A percentile compares a stretch with the other conserved stretches of the same genome.
Evolutionary conservation across 2,329 filamentous ascomycete species (phyloP).

Genomic region (Aspergillus vadensis): DNA sequence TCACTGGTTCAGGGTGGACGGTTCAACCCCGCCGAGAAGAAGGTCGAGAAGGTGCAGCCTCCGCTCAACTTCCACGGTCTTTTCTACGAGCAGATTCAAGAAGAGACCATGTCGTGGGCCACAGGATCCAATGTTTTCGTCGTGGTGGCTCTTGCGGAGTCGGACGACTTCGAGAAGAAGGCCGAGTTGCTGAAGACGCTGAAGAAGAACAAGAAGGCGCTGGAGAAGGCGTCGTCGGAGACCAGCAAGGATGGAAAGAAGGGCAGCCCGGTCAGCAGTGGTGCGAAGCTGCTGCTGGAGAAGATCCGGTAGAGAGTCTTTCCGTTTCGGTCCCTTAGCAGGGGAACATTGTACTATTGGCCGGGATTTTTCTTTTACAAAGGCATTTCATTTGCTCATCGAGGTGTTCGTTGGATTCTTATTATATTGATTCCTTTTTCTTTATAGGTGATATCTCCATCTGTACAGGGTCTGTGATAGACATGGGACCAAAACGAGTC

Average conservation of each 20-base stretch:
- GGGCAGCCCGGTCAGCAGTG: constrained; percentile 47
- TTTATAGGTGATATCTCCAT: constrained; percentile 9
- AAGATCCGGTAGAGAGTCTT: constrained; percentile 33
- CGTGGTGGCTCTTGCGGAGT: constrained; percentile 77
- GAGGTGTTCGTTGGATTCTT: not conserved
- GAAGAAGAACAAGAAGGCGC: constrained; percentile 69
- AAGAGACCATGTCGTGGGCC: constrained; percentile 77
- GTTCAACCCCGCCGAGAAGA: constrained; percentile 75
- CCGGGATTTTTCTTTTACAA: constrained; percentile 3
- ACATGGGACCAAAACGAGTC: constrained; percentile 9
- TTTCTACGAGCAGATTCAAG: constrained; percentile 79
- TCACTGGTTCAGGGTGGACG: constrained; percentile 85
- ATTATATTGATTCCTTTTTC: constrained; percentile 1
- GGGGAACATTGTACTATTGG: constrained; percentile 6
- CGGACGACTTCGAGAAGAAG: constrained; percentile 67
- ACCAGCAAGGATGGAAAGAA: constrained; percentile 52
- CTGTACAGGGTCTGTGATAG: constrained; percentile 16
- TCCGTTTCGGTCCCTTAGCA: not conserved
- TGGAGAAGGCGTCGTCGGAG: constrained; percentile 61
- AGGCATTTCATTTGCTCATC: not conserved
- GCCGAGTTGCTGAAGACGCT: constrained; percentile 69
- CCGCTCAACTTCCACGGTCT: constrained; percentile 76
- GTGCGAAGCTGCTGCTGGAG: constrained; percentile 44
- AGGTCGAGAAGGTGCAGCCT: constrained; percentile 70
- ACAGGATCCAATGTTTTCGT: constrained; percentile 85